A percentile compares a stretch with the other conserved stretches of the same genome.
Evolutionary conservation across 768 basidiomycete genomes (phyloP).

Genomic region (Coprinopsis cinerea): DNA sequence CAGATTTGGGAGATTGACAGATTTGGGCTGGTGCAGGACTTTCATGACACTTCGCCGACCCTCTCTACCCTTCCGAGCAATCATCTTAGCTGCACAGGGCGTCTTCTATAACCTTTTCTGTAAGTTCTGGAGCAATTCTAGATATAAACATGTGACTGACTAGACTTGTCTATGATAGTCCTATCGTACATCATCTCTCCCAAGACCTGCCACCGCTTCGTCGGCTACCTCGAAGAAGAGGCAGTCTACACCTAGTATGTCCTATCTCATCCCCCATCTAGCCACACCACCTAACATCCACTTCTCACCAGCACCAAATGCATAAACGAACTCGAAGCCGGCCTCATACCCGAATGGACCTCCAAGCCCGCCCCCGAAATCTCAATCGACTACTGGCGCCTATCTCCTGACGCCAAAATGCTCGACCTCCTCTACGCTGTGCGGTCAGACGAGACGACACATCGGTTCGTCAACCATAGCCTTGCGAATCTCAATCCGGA

Average conservation of each 20-base stretch:
- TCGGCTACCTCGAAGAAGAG: constrained; percentile 91
- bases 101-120: constrained; percentile 88
- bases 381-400: constrained; percentile 94
- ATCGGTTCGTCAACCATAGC: constrained; percentile 94
- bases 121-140: constrained; percentile 37
- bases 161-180: constrained; percentile 49
- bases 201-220: constrained; percentile 81
- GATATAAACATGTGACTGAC: constrained; percentile 9
- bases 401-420: constrained; percentile 64
- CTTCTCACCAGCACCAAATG: constrained; percentile 57
- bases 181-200: constrained; percentile 74
- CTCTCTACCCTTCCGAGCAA: constrained; percentile 68
- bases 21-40: too few relatives aligned
- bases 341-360: constrained; percentile 76
- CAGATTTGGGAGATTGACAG: too few relatives aligned
- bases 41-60: constrained; percentile 92
- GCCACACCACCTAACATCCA: too few relatives aligned
- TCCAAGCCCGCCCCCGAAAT: constrained; percentile 76
- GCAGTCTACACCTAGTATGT: constrained; percentile 89
- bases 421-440: constrained; percentile 90
- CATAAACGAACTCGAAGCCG: constrained; percentile 78
- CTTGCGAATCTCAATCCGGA: constrained; percentile 76
- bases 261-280: too few relatives aligned
- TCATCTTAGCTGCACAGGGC: constrained; percentile 89
- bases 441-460: constrained; percentile 88